Conservation (phyloP, 148 eudicot genomes). For the Fagopyrum tataricum region DNA sequence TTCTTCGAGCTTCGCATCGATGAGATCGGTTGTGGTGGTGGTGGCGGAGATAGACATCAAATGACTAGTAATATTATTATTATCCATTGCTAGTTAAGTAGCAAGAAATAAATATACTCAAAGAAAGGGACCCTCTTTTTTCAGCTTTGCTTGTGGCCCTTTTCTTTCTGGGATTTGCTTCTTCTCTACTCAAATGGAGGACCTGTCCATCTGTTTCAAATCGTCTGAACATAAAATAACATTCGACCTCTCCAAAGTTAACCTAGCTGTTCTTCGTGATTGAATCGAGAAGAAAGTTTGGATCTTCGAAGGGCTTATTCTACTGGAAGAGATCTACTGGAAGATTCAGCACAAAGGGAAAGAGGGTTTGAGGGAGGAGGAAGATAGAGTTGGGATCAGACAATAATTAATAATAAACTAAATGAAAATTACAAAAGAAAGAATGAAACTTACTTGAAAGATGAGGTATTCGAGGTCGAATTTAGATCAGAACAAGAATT, state of each 20-base stretch:
- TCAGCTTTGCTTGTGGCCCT: neutral
- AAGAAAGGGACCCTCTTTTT: neutral
- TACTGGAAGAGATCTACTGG: neutral
- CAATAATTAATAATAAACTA: neutral
- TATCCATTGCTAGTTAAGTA: slow-evolving; percentile 28
- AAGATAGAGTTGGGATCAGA: neutral
- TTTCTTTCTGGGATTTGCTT: slow-evolving; percentile 22
- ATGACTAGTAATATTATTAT: slow-evolving; percentile 22
- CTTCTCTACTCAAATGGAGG: slow-evolving; percentile 25
- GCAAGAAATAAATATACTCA: neutral
- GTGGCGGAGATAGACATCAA: slow-evolving; percentile 49
- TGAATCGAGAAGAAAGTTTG: no score
- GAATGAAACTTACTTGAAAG: neutral
- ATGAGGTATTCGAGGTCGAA: neutral
- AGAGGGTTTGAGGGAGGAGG: neutral
- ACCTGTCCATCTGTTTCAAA: neutral
- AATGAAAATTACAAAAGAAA: neutral
- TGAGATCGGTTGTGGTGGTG: slow-evolving; percentile 67
- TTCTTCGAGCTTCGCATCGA: slow-evolving; percentile 94
- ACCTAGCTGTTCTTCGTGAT: no score
- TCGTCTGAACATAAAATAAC: neutral
- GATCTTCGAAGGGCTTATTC: no score
- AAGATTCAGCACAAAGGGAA: neutral
- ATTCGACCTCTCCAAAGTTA: neutral
- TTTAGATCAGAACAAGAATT: neutral